These are phyloP conservation scores for Eimeria brunetti DNA, from an alignment of 169 alveolate species.

Conservation along the genomic window DNA sequence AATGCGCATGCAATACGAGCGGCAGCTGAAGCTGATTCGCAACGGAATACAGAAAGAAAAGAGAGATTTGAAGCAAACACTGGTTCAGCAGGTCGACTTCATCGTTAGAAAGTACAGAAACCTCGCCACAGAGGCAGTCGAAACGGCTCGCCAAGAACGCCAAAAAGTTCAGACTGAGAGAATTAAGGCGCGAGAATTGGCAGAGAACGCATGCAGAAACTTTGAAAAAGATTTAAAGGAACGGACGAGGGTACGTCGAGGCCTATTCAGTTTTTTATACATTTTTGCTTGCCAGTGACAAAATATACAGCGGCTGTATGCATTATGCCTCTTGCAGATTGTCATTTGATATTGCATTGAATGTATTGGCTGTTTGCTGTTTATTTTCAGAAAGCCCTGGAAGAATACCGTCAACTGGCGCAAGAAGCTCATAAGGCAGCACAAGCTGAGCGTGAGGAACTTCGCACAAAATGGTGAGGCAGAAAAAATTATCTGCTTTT, in stretches of 20 bases:
- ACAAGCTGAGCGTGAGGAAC: slow-evolving; percentile 71
- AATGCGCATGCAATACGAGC: slow-evolving; percentile 68
- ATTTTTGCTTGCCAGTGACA: not conserved
- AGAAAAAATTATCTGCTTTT: no score
- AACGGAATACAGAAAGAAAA: slow-evolving; percentile 65
- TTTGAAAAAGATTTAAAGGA: slow-evolving; percentile 72
- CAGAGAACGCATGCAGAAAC: slow-evolving; percentile 71
- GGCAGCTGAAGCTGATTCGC: slow-evolving; percentile 61
- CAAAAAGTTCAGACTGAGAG: slow-evolving; percentile 61
- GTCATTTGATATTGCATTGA: not conserved
- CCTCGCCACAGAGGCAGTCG: slow-evolving; percentile 74
- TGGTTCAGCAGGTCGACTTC: slow-evolving; percentile 67
- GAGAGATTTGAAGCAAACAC: slow-evolving; percentile 20
- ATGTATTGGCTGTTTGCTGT: not conserved
- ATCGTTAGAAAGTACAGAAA: slow-evolving; percentile 64
- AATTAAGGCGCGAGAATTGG: slow-evolving; percentile 57
- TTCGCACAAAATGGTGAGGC: slow-evolving; percentile 39
- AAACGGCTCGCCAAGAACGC: slow-evolving; percentile 67
- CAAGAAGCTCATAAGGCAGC: slow-evolving; percentile 78
- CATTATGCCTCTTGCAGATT: not conserved
- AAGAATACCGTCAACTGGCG: slow-evolving; percentile 70
- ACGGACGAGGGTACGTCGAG: slow-evolving; percentile 58
- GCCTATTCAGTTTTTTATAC: not conserved
- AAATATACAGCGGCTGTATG: not conserved
- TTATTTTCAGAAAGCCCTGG: slow-evolving; percentile 54